These are phyloP conservation scores for Boletales sp. DNA, from an alignment of 768 basidiomycete species.

Conservation along the genomic window DNA sequence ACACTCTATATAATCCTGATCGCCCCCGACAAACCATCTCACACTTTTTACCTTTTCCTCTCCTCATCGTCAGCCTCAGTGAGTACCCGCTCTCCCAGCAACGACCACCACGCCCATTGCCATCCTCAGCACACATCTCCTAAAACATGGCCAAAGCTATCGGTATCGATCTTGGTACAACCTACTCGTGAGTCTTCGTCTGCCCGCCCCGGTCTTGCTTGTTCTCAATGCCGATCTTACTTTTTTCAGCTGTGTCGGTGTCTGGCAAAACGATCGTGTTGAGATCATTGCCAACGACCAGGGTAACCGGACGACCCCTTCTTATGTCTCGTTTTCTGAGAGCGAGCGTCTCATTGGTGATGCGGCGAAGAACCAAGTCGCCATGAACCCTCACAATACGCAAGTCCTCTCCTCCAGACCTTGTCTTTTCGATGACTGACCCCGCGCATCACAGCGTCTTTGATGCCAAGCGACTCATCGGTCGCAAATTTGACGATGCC, in stretches of 20 bases:
- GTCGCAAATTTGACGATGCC: conserved; percentile 81
- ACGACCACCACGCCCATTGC: conserved; percentile 5
- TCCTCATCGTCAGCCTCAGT: conserved; percentile 14
- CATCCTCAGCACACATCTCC: conserved; percentile 6
- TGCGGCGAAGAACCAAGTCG: conserved; percentile 98
- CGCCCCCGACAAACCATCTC: neutral
- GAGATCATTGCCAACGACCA: conserved; percentile 98
- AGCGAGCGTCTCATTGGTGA: conserved; percentile 97
- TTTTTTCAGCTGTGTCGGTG: conserved; percentile 83
- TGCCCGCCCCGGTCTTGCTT: neutral
- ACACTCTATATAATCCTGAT: conserved; percentile 27
- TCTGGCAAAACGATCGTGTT: conserved; percentile 99
- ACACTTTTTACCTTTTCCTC: conserved; percentile 6
- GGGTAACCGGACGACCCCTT: conserved; percentile 93
- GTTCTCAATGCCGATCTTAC: neutral
- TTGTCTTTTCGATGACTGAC: conserved; percentile 2
- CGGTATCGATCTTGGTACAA: conserved; percentile 90
- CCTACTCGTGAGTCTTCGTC: conserved; percentile 69
- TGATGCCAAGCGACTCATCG: conserved; percentile 97
- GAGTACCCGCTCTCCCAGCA: conserved; percentile 7
- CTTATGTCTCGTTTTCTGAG: conserved; percentile 93
- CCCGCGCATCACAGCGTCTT: conserved; percentile 61
- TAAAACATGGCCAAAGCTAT: conserved; percentile 69
- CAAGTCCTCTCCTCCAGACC: conserved; percentile 23
- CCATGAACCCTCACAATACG: conserved; percentile 97